These are phyloP conservation scores for Stephania yunnanensis DNA, from an alignment of 164 flowering plant genomes.

Conservation along the genomic window DNA sequence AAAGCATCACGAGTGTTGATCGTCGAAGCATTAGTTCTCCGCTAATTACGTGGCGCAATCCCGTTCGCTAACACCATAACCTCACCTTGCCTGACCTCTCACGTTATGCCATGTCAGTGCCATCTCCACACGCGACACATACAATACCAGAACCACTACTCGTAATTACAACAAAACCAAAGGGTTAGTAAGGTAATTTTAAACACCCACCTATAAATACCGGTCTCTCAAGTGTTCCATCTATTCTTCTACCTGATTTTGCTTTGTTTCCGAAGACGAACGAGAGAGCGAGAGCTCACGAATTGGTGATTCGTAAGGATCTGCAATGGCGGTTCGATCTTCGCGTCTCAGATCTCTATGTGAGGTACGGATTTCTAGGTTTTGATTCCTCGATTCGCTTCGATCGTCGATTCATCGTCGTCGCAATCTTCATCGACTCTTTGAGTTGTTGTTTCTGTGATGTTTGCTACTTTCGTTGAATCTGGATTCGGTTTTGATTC, in stretches of 20 bases:
- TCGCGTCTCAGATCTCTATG: background rate
- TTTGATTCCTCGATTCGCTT: background rate
- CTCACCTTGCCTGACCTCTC: background rate
- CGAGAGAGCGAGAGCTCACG: background rate
- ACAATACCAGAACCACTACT: background rate
- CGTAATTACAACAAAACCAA: background rate
- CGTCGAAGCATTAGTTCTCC: background rate
- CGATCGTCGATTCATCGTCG: background rate
- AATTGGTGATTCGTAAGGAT: background rate
- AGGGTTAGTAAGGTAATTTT: background rate
- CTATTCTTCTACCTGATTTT: background rate
- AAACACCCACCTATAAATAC: background rate
- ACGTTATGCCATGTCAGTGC: background rate
- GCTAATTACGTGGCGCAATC: background rate
- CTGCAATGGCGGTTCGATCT: background rate
- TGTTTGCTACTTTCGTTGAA: background rate
- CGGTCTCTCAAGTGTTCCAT: background rate
- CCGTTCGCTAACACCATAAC: background rate
- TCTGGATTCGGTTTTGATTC: background rate
- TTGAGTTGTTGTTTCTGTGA: background rate
- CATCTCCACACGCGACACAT: background rate
- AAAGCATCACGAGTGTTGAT: background rate
- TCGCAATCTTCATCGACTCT: background rate
- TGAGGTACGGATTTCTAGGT: background rate
- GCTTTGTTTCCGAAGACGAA: background rate